Evolutionary conservation across 2,329 filamentous ascomycete species (phyloP).

Genomic region (Colletotrichum sp.): DNA sequence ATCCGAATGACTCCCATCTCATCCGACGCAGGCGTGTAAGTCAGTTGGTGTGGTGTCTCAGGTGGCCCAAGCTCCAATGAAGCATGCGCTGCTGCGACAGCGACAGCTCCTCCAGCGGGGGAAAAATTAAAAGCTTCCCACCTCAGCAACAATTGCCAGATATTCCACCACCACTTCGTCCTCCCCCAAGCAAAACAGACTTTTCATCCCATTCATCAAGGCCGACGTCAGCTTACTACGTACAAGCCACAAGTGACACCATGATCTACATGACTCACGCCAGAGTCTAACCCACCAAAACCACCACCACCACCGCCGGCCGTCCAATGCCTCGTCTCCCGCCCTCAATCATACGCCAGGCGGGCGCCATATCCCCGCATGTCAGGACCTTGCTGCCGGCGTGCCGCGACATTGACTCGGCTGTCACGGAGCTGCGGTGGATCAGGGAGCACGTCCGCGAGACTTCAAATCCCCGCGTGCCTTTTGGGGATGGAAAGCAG

Average conservation of each 20-base stretch:
- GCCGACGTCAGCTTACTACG: background rate
- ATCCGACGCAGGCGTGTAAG: background rate
- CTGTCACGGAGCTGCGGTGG: conserved; percentile 76
- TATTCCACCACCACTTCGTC: background rate
- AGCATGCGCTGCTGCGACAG: background rate
- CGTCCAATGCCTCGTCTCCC: conserved; percentile 65
- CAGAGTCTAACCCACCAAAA: background rate
- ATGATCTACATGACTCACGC: background rate
- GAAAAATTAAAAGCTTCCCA: background rate
- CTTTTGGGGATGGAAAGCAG: background rate
- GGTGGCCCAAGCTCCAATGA: conserved; percentile 13
- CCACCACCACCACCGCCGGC: background rate
- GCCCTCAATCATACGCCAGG: conserved; percentile 61
- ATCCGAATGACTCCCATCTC: background rate
- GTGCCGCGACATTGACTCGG: conserved; percentile 67
- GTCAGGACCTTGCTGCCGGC: conserved; percentile 66
- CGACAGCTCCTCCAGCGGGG: background rate
- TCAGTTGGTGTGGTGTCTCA: background rate
- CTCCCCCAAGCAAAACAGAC: background rate
- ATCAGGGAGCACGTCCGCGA: conserved; percentile 62
- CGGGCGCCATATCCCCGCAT: conserved; percentile 57
- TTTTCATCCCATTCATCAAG: background rate
- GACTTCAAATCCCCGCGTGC: background rate
- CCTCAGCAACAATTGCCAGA: background rate
- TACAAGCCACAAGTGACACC: background rate